A percentile compares a stretch with the other conserved stretches of the same genome.
These are phyloP conservation scores for Antrodiella citrinella DNA, from an alignment of 768 basidiomycete genomes.

Conservation along the genomic window DNA sequence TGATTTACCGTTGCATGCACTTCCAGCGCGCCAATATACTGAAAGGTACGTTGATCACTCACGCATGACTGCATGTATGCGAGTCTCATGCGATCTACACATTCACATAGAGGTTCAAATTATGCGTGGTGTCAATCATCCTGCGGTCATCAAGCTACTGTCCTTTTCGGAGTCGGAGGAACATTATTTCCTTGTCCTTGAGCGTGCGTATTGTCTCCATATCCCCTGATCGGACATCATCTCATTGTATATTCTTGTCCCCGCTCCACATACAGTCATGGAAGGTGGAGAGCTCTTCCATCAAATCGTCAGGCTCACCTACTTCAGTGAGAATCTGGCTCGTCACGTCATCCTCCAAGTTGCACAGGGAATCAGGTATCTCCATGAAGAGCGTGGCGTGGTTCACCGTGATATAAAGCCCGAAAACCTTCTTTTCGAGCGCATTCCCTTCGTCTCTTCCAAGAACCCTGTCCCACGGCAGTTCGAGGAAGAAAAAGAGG, in stretches of 20 bases:
- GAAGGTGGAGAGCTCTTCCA: slow-evolving; percentile 98
- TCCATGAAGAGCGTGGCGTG: slow-evolving; percentile 96
- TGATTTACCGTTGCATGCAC: slow-evolving; percentile 9
- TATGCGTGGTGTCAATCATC: slow-evolving; percentile 91
- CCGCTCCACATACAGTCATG: slow-evolving; percentile 84
- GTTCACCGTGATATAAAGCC: slow-evolving; percentile 99
- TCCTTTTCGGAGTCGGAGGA: slow-evolving; percentile 90
- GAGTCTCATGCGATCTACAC: not conserved
- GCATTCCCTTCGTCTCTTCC: slow-evolving; percentile 87
- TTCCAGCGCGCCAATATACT: slow-evolving; percentile 91
- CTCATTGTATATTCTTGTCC: slow-evolving; percentile 9
- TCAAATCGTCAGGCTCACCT: slow-evolving; percentile 97
- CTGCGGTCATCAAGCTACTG: slow-evolving; percentile 85
- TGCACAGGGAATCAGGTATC: slow-evolving; percentile 85
- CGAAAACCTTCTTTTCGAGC: slow-evolving; percentile 91
- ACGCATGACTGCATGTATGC: not conserved
- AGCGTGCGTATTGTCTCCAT: slow-evolving; percentile 45
- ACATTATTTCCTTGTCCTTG: slow-evolving; percentile 90
- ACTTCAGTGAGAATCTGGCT: slow-evolving; percentile 95
- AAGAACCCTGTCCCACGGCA: slow-evolving; percentile 66
- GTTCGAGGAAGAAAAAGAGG: slow-evolving; percentile 97
- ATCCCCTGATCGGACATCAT: slow-evolving; percentile 1
- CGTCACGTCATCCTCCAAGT: slow-evolving; percentile 97
- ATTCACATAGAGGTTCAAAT: slow-evolving; percentile 83
- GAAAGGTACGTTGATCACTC: slow-evolving; percentile 54